Evolutionary conservation across 345 rosid species (phyloP).

Genomic region (Ricinus communis): DNA sequence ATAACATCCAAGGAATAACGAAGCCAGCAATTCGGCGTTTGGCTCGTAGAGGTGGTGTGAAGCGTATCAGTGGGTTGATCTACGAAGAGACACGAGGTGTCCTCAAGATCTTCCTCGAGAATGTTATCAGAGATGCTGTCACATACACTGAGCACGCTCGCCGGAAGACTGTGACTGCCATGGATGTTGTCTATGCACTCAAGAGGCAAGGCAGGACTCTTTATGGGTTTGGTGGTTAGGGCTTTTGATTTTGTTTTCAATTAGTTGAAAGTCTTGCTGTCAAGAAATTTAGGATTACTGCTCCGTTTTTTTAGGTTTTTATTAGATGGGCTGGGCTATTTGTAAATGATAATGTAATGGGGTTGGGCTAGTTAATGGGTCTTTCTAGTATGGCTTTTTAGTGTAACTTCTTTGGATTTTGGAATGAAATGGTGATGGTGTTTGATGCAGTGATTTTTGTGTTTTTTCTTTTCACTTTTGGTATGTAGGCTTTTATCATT

Average conservation of each 20-base stretch:
- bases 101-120: conserved; percentile 17
- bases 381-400: too few species aligned
- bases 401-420: neutral
- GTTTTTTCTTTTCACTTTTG: too few species aligned
- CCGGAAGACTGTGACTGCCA: conserved; percentile 26
- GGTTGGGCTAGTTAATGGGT: neutral
- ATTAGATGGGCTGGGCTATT: neutral
- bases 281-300: neutral
- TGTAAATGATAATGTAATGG: neutral
- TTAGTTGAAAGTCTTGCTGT: conserved; percentile 11
- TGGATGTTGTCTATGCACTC: conserved; percentile 27
- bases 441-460: neutral
- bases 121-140: conserved; percentile 19
- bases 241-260: neutral
- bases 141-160: conserved; percentile 25
- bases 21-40: conserved; percentile 20
- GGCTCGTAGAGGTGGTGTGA: conserved; percentile 17
- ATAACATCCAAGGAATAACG: conserved; percentile 21
- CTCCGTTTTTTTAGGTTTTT: neutral
- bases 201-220: conserved; percentile 25
- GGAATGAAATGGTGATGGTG: neutral
- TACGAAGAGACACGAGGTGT: conserved; percentile 20
- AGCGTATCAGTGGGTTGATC: conserved; percentile 19
- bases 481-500: too few species aligned
- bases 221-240: conserved; percentile 21